Base-by-base conservation (phyloP, 2,329 filamentous ascomycete species). In the Fusarium anguioides region DNA sequence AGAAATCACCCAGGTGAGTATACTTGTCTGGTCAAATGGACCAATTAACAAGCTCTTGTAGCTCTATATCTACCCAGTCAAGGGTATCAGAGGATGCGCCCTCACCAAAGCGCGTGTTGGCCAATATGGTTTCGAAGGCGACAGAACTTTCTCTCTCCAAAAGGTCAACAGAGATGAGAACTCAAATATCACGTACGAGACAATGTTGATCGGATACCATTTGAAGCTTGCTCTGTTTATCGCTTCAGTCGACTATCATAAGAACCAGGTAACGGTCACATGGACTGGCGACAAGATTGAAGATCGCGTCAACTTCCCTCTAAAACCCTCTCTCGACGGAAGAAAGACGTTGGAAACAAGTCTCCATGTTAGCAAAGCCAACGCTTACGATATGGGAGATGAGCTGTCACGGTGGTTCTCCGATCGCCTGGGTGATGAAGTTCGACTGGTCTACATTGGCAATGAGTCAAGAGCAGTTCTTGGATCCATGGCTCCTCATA, bases 11-110 rank as follows among this genome's bases (percentile, higher is more conserved):
- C 68, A 70, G 35, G 68, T 70, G 21, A 36, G 23, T 10, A 3
- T 12, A 4, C 4, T 9, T 7, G 12, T 1, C 3, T 2, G 2
- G 6, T 10, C 10, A 2, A 2, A 6, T 4, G 14, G 3, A 11
- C 11, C 15, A n/a, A n/a, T 40, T 64, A 8, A 64, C n/a, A 48
- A 6, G 2, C 2, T 4, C 5, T 17, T 4, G 1, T 15, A 72
- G 70, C 41, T 72, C n/a, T 64, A 72, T 20, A 68, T 71, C 2
- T 72, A 72, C 15, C 70, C 70, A 2, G 59, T 72, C 18, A 72
- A 72, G 20, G 58, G 70, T 0, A 40, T 72, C 2, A 55, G 70
- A 12, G 70, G 70, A 3, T 71, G 45, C 9, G 24, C 64, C 3
- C 5, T 72, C 5, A 39, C 33, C 0, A 59, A 60, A 41, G 70